Conservation (phyloP, 192 early-diverging fungal species). For the Allomyces macrogynus region DNA sequence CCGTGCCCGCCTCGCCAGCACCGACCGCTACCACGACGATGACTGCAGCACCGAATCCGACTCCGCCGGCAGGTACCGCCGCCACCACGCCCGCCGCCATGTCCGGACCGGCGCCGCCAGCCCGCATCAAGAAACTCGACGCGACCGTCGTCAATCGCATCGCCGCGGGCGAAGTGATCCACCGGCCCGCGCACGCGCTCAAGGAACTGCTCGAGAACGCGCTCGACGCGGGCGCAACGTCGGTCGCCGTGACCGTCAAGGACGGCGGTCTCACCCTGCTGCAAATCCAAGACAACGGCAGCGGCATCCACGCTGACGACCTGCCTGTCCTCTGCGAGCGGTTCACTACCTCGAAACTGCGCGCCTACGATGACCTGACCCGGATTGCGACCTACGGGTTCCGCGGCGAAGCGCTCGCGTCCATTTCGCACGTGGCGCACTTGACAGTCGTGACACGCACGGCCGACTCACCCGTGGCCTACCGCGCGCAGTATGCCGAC, state of each 20-base stretch:
- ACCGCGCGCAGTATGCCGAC: conserved; percentile 63
- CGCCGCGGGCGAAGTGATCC: conserved; percentile 93
- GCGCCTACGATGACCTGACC: conserved; percentile 61
- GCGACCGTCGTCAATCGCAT: conserved; percentile 82
- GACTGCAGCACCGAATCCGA: too few relatives aligned
- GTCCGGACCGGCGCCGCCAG: background rate
- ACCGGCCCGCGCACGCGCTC: conserved; percentile 81
- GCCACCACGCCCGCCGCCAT: too few relatives aligned
- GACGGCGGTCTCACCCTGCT: conserved; percentile 86
- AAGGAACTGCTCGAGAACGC: conserved; percentile 96
- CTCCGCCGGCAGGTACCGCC: too few relatives aligned
- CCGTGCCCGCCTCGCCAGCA: too few relatives aligned
- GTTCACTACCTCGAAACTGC: conserved; percentile 87
- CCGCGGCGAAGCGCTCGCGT: conserved; percentile 89
- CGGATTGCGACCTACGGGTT: conserved; percentile 84
- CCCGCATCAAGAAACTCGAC: conserved; percentile 59
- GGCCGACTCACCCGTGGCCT: conserved; percentile 51
- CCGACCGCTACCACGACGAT: too few relatives aligned
- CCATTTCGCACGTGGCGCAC: conserved; percentile 86
- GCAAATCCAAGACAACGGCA: conserved; percentile 88
- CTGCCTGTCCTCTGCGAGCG: conserved; percentile 79
- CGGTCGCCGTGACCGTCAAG: conserved; percentile 59
- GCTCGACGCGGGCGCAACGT: conserved; percentile 76
- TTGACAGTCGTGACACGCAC: conserved; percentile 68
- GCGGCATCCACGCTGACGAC: conserved; percentile 74